phyloP scores from a whole-genome alignment of 139 green algal species.

The Raphidocelis subcapitata region DNA sequence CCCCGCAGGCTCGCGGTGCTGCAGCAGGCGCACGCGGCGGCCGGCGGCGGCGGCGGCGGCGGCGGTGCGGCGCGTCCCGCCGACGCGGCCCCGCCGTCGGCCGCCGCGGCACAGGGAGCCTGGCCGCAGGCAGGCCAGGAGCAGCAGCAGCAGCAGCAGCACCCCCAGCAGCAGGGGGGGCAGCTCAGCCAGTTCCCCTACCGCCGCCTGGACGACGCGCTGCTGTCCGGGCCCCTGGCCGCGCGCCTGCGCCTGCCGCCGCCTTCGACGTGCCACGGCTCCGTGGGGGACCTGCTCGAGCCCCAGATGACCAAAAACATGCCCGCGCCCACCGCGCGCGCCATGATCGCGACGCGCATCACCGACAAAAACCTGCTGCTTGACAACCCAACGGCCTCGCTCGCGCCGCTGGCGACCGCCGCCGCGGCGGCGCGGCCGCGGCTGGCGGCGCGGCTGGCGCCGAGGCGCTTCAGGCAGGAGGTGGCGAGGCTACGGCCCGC shows the following conservation, averaged over 20 bases:
- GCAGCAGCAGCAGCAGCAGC: constrained; percentile 3
- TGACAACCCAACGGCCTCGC: constrained; percentile 28
- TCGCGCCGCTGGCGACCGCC: no score
- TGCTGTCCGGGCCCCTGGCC: not conserved
- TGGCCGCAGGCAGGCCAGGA: no score
- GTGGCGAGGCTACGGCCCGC: no score
- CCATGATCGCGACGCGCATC: constrained; percentile 14
- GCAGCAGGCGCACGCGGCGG: constrained; percentile 6
- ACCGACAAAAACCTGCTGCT: constrained; percentile 24
- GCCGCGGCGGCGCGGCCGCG: no score
- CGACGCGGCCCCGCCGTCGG: not conserved
- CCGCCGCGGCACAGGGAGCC: not conserved
- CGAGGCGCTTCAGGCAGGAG: no score
- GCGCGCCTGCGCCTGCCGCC: not conserved
- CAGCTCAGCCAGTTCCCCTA: constrained; percentile 16
- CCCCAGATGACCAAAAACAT: constrained; percentile 26
- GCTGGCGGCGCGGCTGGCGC: no score
- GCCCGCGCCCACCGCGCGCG: constrained; percentile 7
- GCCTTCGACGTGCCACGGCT: not conserved
- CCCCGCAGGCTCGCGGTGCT: not conserved
- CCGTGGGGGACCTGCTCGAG: constrained; percentile 24
- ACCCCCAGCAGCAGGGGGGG: constrained; percentile 2
- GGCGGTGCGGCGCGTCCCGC: not conserved
- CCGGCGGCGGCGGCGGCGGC: not conserved
- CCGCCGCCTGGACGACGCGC: not conserved